Evolutionary conservation across 73 alveolate genomes (phyloP).

Genomic region (Blepharisma japonicum): DNA sequence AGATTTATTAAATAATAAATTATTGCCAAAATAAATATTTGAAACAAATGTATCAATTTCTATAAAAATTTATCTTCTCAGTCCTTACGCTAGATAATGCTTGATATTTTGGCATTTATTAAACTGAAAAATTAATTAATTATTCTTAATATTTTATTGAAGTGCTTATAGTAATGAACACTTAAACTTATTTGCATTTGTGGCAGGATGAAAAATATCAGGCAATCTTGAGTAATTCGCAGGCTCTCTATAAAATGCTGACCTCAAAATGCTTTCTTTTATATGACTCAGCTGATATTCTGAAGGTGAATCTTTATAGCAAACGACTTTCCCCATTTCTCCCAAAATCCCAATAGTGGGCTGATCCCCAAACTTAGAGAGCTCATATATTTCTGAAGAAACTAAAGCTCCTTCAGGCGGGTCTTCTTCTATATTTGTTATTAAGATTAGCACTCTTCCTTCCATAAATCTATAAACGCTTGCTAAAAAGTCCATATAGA

Average conservation of each 20-base stretch:
- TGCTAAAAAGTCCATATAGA: neutral
- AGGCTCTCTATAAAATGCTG: conserved; percentile 24
- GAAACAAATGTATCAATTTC: too few relatives aligned
- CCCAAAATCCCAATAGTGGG: conserved; percentile 25
- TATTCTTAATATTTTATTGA: too few relatives aligned
- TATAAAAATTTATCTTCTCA: too few relatives aligned
- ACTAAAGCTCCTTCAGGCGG: conserved; percentile 25
- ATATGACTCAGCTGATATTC: neutral
- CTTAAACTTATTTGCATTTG: neutral
- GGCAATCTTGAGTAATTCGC: conserved; percentile 9
- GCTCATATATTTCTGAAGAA: conserved; percentile 10
- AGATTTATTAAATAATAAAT: too few relatives aligned
- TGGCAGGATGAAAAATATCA: conserved; percentile 1
- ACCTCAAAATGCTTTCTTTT: neutral
- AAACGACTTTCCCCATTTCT: conserved; percentile 25
- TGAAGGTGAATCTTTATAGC: conserved; percentile 1
- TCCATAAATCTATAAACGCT: conserved; percentile 1
- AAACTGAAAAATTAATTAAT: too few relatives aligned
- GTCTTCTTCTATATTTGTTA: conserved; percentile 19
- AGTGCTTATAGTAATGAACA: too few relatives aligned
- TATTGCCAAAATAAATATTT: too few relatives aligned
- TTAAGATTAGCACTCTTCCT: conserved; percentile 12
- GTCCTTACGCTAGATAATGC: too few relatives aligned
- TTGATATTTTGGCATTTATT: too few relatives aligned
- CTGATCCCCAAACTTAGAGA: conserved; percentile 20